These are phyloP conservation scores for Xylariaceae sp. DNA, from an alignment of 2,329 filamentous ascomycete species.

Conservation along the genomic window DNA sequence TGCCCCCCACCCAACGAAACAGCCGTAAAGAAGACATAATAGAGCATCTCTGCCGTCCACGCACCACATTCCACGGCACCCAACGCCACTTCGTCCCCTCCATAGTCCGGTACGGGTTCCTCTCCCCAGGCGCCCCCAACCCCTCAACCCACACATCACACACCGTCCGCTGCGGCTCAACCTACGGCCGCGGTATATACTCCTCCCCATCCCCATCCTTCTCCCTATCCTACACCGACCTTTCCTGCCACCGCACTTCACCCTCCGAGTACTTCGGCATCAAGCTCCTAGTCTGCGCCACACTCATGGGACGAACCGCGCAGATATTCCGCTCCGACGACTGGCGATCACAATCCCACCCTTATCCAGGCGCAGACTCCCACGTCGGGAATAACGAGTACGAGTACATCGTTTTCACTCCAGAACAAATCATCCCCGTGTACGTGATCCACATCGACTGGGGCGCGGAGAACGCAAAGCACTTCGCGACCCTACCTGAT, in stretches of 20 bases:
- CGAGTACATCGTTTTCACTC: conserved; percentile 43
- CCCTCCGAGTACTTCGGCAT: conserved; percentile 33
- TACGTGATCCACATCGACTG: conserved; percentile 44
- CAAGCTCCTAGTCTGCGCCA: conserved; percentile 43
- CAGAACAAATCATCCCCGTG: conserved; percentile 39
- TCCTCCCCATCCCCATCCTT: conserved; percentile 39
- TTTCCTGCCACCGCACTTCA: conserved; percentile 27
- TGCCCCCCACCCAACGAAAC: neutral
- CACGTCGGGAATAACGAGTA: conserved; percentile 35
- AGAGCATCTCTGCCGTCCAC: conserved; percentile 33
- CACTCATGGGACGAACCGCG: conserved; percentile 40
- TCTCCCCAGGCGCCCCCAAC: conserved; percentile 33
- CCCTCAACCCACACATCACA: conserved; percentile 26
- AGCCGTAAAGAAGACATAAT: conserved; percentile 30
- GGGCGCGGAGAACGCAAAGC: conserved; percentile 19
- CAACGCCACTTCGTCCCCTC: conserved; percentile 33
- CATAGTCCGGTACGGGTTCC: conserved; percentile 42
- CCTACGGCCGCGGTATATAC: conserved; percentile 41
- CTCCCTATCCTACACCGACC: conserved; percentile 34
- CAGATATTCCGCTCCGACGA: conserved; percentile 27
- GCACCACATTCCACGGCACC: conserved; percentile 40
- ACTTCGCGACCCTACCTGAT: neutral
- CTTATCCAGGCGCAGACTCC: conserved; percentile 31
- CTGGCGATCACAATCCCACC: conserved; percentile 24
- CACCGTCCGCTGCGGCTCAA: conserved; percentile 33